Conservation (phyloP, 768 basidiomycete species). For the Cubamyces sp. region DNA sequence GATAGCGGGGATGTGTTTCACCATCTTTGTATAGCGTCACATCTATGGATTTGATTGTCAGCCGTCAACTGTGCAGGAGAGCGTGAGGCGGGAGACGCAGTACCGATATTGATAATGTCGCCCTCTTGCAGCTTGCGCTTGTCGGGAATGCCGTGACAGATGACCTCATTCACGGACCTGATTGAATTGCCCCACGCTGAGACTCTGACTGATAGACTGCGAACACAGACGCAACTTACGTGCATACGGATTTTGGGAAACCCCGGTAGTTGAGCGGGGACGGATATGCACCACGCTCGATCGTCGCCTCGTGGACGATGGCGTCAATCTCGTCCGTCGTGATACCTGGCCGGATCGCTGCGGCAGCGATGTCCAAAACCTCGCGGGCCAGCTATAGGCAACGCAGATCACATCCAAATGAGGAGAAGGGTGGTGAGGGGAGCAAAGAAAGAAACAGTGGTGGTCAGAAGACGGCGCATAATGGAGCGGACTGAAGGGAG, state of each 20-base stretch:
- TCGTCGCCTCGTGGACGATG: conserved; percentile 89
- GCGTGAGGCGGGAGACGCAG: conserved; percentile 27
- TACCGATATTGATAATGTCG: conserved; percentile 95
- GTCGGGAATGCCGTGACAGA: conserved; percentile 98
- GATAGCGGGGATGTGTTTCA: conserved; percentile 28
- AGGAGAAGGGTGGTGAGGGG: background rate
- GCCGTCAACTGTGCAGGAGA: background rate
- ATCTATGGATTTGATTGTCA: conserved; percentile 47
- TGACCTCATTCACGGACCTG: conserved; percentile 92
- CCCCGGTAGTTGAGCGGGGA: conserved; percentile 90
- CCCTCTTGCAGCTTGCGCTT: conserved; percentile 82
- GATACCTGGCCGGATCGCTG: conserved; percentile 85
- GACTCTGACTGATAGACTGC: background rate
- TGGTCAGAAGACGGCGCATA: conserved; percentile 17
- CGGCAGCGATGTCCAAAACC: conserved; percentile 91
- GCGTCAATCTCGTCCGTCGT: conserved; percentile 96
- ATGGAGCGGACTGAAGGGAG: conserved; percentile 4
- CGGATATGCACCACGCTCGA: conserved; percentile 92
- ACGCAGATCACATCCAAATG: background rate
- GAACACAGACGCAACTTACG: conserved; percentile 52
- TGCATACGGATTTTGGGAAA: conserved; percentile 97
- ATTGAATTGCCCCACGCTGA: too few relatives aligned
- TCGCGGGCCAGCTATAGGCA: conserved; percentile 76
- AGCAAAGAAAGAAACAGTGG: background rate
- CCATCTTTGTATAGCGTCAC: conserved; percentile 82